Evolutionary conservation across 345 rosid genomes (phyloP), one percentile per base, ranked within the genome.

Genomic region (Gossypium rotundifolium): DNA sequence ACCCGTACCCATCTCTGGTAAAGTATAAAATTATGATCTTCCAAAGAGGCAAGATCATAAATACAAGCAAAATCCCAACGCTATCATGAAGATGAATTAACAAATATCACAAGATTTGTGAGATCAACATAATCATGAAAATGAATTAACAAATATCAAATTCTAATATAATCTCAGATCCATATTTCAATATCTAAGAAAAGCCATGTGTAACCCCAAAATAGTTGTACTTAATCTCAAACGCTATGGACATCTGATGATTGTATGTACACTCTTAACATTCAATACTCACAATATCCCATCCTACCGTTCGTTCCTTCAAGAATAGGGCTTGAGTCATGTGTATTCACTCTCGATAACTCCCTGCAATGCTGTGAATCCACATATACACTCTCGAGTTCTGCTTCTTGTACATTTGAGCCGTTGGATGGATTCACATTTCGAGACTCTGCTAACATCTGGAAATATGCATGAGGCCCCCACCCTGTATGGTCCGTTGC

Each of bases 391-490:
- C 74, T 82, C 78, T 86, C 81, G 2, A 87, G 88, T 77, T 88
- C 91, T 1, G 92, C 49, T 63, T 71, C 78, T 73, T 71, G 86
- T 45, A 78, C 76, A 25, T 60, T 78, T 44, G 81, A 77, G 77
- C 72, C 67, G 62, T 81, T 72, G n/a, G 83, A 40, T 70, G 77
- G 90, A 67, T 52, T 75, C 6, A 72, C 84, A 62, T 82, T 84
- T 62, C 66, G 80, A 16, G 96, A 84, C 48, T 89, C 95, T 7
- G 90, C 87, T 77, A 94, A 74, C 98, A 90, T 86, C 88, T 85
- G 92, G 73, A 92, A 90, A 78, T 90, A 94, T 1, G 98, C 97
- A 80, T 88, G 95, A 75, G 98, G 97, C 29, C 97, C 98, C 98
- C 98, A 94, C 46, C 98, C 97, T 94, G 84, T 81, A 83, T 8